Conservation (phyloP, 768 basidiomycete genomes). For the Epithele typhae region DNA sequence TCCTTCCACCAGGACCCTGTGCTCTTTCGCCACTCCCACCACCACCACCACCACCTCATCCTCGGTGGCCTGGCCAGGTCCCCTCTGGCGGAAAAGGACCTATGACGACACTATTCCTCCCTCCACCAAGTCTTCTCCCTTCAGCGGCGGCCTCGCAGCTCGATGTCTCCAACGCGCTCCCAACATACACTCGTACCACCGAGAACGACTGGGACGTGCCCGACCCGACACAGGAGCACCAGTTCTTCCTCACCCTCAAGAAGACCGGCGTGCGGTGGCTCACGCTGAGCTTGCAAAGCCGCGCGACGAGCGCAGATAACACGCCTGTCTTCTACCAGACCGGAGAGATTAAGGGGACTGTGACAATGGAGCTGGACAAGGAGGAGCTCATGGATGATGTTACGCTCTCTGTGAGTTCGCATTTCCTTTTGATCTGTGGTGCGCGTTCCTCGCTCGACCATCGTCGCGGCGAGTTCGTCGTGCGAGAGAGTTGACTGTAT, state of each 20-base stretch:
- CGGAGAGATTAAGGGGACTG: background rate
- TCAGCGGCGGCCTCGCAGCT: too few species aligned
- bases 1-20: too few species aligned
- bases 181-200: background rate
- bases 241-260: background rate
- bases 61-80: too few species aligned
- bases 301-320: background rate
- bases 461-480: too few species aligned
- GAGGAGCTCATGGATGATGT: slow-evolving; percentile 7
- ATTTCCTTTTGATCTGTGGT: background rate
- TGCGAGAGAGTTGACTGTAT: too few species aligned
- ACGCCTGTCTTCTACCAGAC: slow-evolving; percentile 9
- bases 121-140: too few species aligned
- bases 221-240: background rate
- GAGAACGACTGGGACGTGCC: background rate
- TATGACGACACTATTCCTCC: too few species aligned
- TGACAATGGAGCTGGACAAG: slow-evolving; percentile 8
- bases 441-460: too few species aligned
- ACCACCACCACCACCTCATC: too few species aligned
- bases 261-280: slow-evolving; percentile 5
- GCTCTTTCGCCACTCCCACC: too few species aligned
- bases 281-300: slow-evolving; percentile 4
- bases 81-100: too few species aligned
- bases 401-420: slow-evolving; percentile 7
- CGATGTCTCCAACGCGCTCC: background rate